Base-by-base conservation (phyloP, 169 alveolate genomes). In the Eimeria falciformis region DNA sequence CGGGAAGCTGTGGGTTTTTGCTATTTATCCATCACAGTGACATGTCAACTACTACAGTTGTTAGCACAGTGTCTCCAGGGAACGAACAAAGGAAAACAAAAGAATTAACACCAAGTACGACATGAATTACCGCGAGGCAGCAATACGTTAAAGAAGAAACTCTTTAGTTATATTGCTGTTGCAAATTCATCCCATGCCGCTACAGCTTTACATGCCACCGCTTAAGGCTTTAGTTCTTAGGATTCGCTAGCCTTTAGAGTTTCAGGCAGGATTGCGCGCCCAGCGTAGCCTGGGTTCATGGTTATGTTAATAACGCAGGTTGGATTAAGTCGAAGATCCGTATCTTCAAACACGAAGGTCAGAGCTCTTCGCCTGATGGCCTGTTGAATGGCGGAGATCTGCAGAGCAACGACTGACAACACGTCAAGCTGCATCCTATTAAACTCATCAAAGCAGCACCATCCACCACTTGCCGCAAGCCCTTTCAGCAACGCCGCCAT, bases 251-350 rank as follows among this genome's bases (percentile, higher is more conserved):
- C 98, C 92, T 98, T 98, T 95, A 98, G 95, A 86, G 97, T 98
- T 93, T 98, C 99, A 27, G 99, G 99, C 65, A 98, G 94, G 93
- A 97, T 98, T 94, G 97, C 96, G 68, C 99, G 94, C 17, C 99
- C 99, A 58, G 99, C 98, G 94, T 98, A 98, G 73, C 99, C 99
- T 18, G 99, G 99, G 92, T 98, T 98, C 99, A 98, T 98, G 25
- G 99, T 98, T 91, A 98, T 97, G 95, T 97, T 97, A 93, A 97
- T 97, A 85, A 98, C 98, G 93, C 97, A 96, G 62, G 98, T 75
- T 43, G 96, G 96, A 65, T 95, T 95, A 92, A 98, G 96, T 27
- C 96, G 95, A 40, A 98, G 97, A 94, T 97, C 98, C 92, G 97
- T 98, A 18, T 97, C 97, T 91, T 97, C 99, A 93, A 98, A 90